Percentiles rank a stretch among this genome's conserved stretches.
Evolutionary conservation across 1,284 basidiomycete genomes (phyloP).

Genomic region (Trichosporon inkin): DNA sequence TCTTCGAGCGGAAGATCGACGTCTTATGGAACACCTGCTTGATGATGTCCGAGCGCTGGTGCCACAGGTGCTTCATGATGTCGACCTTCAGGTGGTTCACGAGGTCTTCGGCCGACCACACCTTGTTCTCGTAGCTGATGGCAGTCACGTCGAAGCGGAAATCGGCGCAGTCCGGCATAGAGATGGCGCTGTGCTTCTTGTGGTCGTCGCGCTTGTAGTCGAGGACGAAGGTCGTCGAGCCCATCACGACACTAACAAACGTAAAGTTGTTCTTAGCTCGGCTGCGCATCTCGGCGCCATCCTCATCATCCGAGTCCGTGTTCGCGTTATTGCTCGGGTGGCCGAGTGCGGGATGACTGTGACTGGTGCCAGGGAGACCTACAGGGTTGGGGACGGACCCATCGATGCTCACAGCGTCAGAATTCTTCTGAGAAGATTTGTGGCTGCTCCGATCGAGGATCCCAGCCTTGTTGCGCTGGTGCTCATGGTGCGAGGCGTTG

Average conservation of each 20-base stretch:
- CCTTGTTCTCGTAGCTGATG: conserved; percentile 78
- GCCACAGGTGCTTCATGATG: conserved; percentile 45
- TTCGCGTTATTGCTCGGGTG: no score
- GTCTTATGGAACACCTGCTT: conserved; percentile 48
- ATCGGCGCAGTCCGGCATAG: conserved; percentile 49
- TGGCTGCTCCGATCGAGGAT: no score
- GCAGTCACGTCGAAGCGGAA: conserved; percentile 55
- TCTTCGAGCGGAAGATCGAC: conserved; percentile 39
- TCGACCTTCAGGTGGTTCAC: conserved; percentile 71
- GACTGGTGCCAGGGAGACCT: no score
- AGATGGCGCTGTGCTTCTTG: conserved; percentile 49
- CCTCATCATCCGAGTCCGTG: conserved; percentile 19
- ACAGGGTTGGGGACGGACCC: not conserved
- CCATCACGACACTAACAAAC: conserved; percentile 74
- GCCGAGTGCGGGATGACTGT: no score
- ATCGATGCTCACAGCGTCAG: not conserved
- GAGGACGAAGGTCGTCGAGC: conserved; percentile 54
- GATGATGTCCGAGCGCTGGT: conserved; percentile 48
- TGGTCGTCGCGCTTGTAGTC: conserved; percentile 55
- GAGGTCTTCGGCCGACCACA: conserved; percentile 79
- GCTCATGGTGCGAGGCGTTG: not conserved
- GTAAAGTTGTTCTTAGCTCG: conserved; percentile 56
- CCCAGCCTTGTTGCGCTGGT: not conserved
- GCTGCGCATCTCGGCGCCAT: conserved; percentile 49
- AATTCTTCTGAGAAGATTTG: not conserved